Evolutionary conservation across 768 basidiomycete species (phyloP).

Genomic region (Leccinum incarnatum): DNA sequence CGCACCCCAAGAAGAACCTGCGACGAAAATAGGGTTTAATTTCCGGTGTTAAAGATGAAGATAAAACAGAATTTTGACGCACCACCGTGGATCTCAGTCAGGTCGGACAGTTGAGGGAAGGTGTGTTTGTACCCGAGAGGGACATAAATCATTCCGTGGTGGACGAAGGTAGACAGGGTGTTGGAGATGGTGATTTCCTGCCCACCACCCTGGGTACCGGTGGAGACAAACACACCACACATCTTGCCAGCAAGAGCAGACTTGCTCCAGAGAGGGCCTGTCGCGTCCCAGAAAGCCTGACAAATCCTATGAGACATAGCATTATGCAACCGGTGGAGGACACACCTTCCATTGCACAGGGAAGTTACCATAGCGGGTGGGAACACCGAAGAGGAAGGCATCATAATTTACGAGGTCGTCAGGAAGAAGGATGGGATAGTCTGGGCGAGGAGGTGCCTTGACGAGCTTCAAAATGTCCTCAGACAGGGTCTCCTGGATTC

Average conservation of each 20-base stretch:
- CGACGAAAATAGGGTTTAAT: background rate
- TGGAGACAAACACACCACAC: constrained; percentile 45
- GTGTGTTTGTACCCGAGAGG: constrained; percentile 50
- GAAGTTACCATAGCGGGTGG: constrained; percentile 48
- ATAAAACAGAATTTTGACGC: constrained; percentile 12
- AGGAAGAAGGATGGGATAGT: constrained; percentile 43
- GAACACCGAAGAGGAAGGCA: constrained; percentile 46
- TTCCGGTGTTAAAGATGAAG: background rate
- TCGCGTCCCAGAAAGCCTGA: constrained; percentile 48
- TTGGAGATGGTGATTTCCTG: constrained; percentile 40
- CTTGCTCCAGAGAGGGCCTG: constrained; percentile 44
- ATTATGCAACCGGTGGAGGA: background rate
- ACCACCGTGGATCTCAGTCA: constrained; percentile 48
- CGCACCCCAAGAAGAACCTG: constrained; percentile 81
- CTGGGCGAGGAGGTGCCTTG: constrained; percentile 67
- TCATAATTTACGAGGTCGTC: constrained; percentile 34
- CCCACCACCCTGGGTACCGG: constrained; percentile 48
- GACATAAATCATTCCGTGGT: constrained; percentile 54
- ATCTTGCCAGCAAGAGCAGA: constrained; percentile 46
- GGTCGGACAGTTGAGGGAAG: constrained; percentile 38
- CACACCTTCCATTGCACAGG: constrained; percentile 59
- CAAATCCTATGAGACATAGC: constrained; percentile 21
- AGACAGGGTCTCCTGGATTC: constrained; percentile 81
- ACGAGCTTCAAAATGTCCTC: constrained; percentile 66
- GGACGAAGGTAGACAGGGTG: constrained; percentile 46